These are phyloP conservation scores for Bassia scoparia DNA, from an alignment of 148 eudicot species.

Conservation along the genomic window DNA sequence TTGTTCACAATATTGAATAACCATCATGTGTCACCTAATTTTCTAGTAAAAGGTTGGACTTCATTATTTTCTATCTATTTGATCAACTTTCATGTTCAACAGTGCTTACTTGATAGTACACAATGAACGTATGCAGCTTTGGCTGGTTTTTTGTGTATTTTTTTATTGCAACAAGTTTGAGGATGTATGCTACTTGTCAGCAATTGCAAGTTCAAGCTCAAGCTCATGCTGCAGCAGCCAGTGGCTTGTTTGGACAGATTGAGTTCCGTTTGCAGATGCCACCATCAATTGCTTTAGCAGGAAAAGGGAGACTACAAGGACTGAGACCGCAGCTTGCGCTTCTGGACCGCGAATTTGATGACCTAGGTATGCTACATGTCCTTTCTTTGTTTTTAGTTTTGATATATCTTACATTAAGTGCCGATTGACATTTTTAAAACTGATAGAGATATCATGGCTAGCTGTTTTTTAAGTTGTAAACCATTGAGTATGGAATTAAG, in stretches of 20 bases:
- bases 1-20: too few relatives aligned
- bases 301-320: constrained; percentile 42
- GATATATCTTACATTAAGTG: too few relatives aligned
- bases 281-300: constrained; percentile 41
- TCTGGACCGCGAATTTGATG: neutral
- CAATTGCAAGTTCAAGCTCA: constrained; percentile 49
- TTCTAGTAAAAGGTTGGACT: constrained; percentile 33
- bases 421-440: too few relatives aligned
- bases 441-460: too few relatives aligned
- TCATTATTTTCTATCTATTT: neutral
- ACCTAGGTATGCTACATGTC: neutral
- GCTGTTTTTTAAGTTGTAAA: too few relatives aligned
- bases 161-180: constrained; percentile 38
- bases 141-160: constrained; percentile 43
- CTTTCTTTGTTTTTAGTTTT: too few relatives aligned
- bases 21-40: constrained; percentile 46
- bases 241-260: constrained; percentile 36
- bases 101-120: neutral
- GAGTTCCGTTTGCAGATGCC: constrained; percentile 48
- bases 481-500: too few relatives aligned
- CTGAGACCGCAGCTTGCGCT: too few relatives aligned
- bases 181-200: constrained; percentile 42
- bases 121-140: constrained; percentile 32
- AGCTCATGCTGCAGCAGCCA: constrained; percentile 39
- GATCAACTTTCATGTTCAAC: neutral